Evolutionary conservation across 2,329 filamentous ascomycete genomes (phyloP).

Genomic region (Curvularia spicifera): DNA sequence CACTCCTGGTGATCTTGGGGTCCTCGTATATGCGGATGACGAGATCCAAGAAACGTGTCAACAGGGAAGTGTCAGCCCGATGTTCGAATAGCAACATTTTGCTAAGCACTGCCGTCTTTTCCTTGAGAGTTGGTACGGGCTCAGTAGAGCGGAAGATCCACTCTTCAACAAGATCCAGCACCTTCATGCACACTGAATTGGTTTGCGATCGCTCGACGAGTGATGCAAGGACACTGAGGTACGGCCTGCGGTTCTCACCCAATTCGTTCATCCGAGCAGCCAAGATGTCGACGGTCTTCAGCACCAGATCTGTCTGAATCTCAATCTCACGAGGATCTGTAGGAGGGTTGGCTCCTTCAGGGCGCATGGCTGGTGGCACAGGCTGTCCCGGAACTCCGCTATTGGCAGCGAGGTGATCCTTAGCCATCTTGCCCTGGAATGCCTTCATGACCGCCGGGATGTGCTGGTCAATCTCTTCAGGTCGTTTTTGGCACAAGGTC

Average conservation of each 20-base stretch:
- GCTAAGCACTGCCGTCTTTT: slow-evolving; percentile 97
- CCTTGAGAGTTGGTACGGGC: slow-evolving; percentile 95
- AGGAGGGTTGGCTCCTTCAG: slow-evolving; percentile 64
- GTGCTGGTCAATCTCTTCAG: slow-evolving; percentile 87
- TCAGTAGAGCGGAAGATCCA: slow-evolving; percentile 98
- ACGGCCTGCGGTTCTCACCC: slow-evolving; percentile 87
- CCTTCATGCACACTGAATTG: slow-evolving; percentile 85
- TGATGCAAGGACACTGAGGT: slow-evolving; percentile 92
- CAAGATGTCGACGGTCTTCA: slow-evolving; percentile 93
- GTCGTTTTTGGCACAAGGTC: slow-evolving; percentile 85
- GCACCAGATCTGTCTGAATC: slow-evolving; percentile 87
- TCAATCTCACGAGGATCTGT: slow-evolving; percentile 80
- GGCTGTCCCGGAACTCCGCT: slow-evolving; percentile 52
- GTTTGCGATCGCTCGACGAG: slow-evolving; percentile 95
- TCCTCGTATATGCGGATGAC: slow-evolving; percentile 99
- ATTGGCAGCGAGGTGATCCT: slow-evolving; percentile 81
- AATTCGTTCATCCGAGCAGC: slow-evolving; percentile 91
- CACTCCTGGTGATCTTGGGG: slow-evolving; percentile 90
- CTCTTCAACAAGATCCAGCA: slow-evolving; percentile 88
- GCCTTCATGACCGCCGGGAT: slow-evolving; percentile 90
- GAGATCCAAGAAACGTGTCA: slow-evolving; percentile 92
- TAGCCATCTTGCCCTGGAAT: slow-evolving; percentile 86
- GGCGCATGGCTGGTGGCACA: slow-evolving; percentile 51
- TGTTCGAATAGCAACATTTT: slow-evolving; percentile 98
- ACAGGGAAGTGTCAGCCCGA: slow-evolving; percentile 78